These are phyloP conservation scores for Alternaria conjuncta DNA, from an alignment of 2,329 filamentous ascomycete species.

Conservation along the genomic window DNA sequence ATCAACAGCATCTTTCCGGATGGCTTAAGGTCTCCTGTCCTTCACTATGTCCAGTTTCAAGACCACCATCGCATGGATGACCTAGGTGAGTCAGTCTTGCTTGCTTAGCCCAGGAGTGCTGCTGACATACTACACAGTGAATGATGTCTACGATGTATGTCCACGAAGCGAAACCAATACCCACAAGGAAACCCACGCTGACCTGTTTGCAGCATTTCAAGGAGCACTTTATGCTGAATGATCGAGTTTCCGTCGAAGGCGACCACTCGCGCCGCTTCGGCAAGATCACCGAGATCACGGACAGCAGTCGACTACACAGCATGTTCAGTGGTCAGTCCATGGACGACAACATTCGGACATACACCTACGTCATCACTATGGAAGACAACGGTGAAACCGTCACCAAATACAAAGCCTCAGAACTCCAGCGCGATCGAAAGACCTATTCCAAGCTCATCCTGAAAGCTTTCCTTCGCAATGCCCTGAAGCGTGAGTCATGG, in stretches of 20 bases:
- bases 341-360: conserved; percentile 40
- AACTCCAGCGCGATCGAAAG: conserved; percentile 86
- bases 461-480: conserved; percentile 92
- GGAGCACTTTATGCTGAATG: conserved; percentile 41
- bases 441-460: conserved; percentile 94
- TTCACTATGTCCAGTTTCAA: conserved; percentile 90
- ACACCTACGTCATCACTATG: conserved; percentile 41
- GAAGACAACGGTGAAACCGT: conserved; percentile 51
- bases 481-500: conserved; percentile 90
- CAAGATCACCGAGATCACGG: conserved; percentile 39
- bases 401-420: conserved; percentile 55
- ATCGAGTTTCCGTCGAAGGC: conserved; percentile 43
- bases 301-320: conserved; percentile 37
- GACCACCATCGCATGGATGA: conserved; percentile 82
- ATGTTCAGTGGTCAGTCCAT: conserved; percentile 34
- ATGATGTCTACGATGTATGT: conserved; percentile 16
- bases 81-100: conserved; percentile 58
- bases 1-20: conserved; percentile 93
- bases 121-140: conserved; percentile 21
- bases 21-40: conserved; percentile 84
- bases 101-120: conserved; percentile 39
- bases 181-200: neutral
- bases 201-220: conserved; percentile 39
- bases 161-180: neutral
- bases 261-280: conserved; percentile 38